These are phyloP conservation scores for Clitopilus hobsonii DNA, from an alignment of 768 basidiomycete species.

Conservation along the genomic window DNA sequence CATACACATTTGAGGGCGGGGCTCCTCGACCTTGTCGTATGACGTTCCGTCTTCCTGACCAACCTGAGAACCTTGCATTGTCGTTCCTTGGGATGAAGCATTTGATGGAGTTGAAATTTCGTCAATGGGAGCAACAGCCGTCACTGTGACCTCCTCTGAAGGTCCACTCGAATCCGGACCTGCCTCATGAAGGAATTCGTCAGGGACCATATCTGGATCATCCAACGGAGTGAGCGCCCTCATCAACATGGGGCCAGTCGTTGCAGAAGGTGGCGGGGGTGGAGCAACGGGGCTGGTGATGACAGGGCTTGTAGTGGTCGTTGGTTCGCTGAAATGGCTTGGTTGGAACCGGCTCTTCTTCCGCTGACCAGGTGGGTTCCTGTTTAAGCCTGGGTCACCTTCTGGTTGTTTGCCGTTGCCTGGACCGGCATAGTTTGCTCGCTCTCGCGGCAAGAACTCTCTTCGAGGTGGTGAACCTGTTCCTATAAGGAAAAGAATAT, in stretches of 20 bases:
- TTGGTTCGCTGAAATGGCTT: too few relatives aligned
- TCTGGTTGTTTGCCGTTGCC: too few relatives aligned
- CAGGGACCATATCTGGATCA: not conserved
- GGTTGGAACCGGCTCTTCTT: not conserved
- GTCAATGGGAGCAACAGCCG: not conserved
- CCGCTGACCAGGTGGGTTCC: not conserved
- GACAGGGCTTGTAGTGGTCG: too few relatives aligned
- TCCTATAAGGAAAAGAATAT: conserved; percentile 17
- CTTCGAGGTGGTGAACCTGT: not conserved
- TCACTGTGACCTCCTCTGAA: not conserved
- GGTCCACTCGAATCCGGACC: not conserved
- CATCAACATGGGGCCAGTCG: too few relatives aligned
- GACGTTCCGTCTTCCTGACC: not conserved
- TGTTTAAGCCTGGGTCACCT: too few relatives aligned
- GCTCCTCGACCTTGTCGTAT: not conserved
- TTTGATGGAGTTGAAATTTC: too few relatives aligned
- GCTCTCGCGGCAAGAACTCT: not conserved
- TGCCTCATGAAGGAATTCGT: not conserved
- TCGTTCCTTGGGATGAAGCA: too few relatives aligned
- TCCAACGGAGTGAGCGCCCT: not conserved
- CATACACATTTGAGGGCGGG: not conserved
- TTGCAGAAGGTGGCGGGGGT: not conserved
- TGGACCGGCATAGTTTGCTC: too few relatives aligned
- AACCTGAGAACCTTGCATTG: not conserved
- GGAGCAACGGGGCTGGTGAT: not conserved